phyloP scores from a whole-genome alignment of 1,139 yeast species.

The Yamadazyma blattariae region DNA sequence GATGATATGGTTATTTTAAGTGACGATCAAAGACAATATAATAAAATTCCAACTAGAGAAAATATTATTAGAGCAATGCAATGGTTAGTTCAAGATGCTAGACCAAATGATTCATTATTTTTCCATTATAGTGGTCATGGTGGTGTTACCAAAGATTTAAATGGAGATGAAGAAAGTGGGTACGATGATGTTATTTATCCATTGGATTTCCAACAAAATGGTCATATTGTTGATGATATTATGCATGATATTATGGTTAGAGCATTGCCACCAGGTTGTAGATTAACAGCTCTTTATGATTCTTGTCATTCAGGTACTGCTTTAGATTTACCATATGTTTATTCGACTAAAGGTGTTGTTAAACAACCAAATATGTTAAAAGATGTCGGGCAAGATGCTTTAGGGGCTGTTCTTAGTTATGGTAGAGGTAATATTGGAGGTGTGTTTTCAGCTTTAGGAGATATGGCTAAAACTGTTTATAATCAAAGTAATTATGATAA shows the following conservation, averaged over 20 bases:
- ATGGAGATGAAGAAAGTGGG: slow-evolving; percentile 93
- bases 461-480: slow-evolving; percentile 47
- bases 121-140: slow-evolving; percentile 96
- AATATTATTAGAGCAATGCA: slow-evolving; percentile 86
- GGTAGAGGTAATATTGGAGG: slow-evolving; percentile 67
- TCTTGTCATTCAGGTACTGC: slow-evolving; percentile 95
- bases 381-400: slow-evolving; percentile 77
- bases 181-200: slow-evolving; percentile 90
- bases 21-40: slow-evolving; percentile 64
- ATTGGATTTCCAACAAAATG: slow-evolving; percentile 72
- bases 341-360: slow-evolving; percentile 86
- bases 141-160: slow-evolving; percentile 72
- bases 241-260: slow-evolving; percentile 81
- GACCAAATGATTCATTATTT: slow-evolving; percentile 80
- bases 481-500: slow-evolving; percentile 24
- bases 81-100: slow-evolving; percentile 83
- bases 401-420: slow-evolving; percentile 69
- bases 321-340: slow-evolving; percentile 82
- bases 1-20: slow-evolving; percentile 86
- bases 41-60: slow-evolving; percentile 69
- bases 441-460: slow-evolving; percentile 38
- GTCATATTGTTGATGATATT: slow-evolving; percentile 79
- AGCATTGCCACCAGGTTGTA: slow-evolving; percentile 76
- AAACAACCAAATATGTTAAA: slow-evolving; percentile 87
- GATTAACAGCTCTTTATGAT: slow-evolving; percentile 86